A percentile compares a stretch with the other conserved stretches of the same genome.
Conservation (phyloP, 1,139 yeast genomes). For the Geotrichum reessii region DNA sequence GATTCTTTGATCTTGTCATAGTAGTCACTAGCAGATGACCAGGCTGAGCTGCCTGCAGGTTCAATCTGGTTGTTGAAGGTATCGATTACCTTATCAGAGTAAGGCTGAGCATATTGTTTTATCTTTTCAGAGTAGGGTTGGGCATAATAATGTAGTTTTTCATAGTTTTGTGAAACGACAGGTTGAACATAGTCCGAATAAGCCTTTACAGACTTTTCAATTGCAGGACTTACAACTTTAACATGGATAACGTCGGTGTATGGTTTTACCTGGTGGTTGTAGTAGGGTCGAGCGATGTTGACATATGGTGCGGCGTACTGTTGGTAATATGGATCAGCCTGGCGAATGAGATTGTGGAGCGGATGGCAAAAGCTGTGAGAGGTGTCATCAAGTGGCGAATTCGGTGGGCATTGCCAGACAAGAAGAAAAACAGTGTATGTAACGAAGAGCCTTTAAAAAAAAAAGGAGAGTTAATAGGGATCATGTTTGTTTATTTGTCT, state of each 20-base stretch:
- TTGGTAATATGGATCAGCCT: neutral
- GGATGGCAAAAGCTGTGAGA: neutral
- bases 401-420: conserved; percentile 3
- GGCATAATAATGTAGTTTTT: conserved; percentile 17
- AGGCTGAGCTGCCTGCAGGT: neutral
- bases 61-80: neutral
- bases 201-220: neutral
- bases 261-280: neutral
- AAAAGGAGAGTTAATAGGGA: neutral
- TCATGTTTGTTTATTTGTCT: neutral
- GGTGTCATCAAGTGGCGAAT: neutral
- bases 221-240: neutral
- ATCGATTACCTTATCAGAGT: neutral
- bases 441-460: conserved; percentile 46
- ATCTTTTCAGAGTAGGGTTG: conserved; percentile 21
- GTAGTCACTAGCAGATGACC: neutral
- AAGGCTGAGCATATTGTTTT: conserved; percentile 1
- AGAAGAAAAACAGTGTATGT: neutral
- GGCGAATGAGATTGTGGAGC: neutral
- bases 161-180: neutral
- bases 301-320: conserved; percentile 25
- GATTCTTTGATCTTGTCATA: neutral
- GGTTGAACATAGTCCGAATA: neutral
- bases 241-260: neutral
- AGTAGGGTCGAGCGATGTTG: neutral